A percentile compares a stretch with the other conserved stretches of the same genome.
These are phyloP conservation scores for Durio zibethinus DNA, from an alignment of 345 rosid genomes.

Conservation along the genomic window DNA sequence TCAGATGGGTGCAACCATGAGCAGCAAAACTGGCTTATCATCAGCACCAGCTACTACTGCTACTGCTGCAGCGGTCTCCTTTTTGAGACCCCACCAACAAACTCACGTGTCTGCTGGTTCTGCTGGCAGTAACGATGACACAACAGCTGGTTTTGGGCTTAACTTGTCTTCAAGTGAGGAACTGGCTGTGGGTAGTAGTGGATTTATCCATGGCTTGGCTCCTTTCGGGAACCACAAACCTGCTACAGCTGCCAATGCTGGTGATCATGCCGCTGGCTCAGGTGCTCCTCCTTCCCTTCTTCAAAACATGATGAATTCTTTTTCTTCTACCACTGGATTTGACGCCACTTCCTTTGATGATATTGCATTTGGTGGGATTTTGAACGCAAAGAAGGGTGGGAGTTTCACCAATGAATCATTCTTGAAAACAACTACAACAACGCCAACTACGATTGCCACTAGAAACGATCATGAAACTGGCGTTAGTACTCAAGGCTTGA, in stretches of 20 bases:
- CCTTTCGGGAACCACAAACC: constrained; percentile 30
- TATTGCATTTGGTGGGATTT: constrained; percentile 43
- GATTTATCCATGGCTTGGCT: constrained; percentile 21
- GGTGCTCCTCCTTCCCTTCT: constrained; percentile 30
- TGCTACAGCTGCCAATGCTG: constrained; percentile 1
- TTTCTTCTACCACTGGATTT: constrained; percentile 40
- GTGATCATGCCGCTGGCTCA: constrained; percentile 15
- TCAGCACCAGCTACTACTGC: constrained; percentile 2
- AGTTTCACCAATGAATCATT: constrained; percentile 22
- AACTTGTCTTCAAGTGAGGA: constrained; percentile 49
- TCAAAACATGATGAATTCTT: constrained; percentile 49
- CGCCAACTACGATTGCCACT: background rate
- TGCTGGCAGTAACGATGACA: constrained; percentile 1
- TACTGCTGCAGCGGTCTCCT: background rate
- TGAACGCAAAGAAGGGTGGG: constrained; percentile 30
- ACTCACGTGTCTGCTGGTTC: constrained; percentile 35
- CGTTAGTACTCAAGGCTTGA: constrained; percentile 41
- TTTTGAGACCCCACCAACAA: constrained; percentile 38
- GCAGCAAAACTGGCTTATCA: constrained; percentile 30
- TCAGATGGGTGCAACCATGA: constrained; percentile 69
- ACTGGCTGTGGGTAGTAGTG: constrained; percentile 8
- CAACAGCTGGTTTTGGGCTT: constrained; percentile 35
- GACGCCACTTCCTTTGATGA: constrained; percentile 39
- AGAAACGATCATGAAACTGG: constrained; percentile 13
- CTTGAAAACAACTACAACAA: background rate